Evolutionary conservation across 2,329 filamentous ascomycete species (phyloP).

Genomic region (Drechmeria coniospora): DNA sequence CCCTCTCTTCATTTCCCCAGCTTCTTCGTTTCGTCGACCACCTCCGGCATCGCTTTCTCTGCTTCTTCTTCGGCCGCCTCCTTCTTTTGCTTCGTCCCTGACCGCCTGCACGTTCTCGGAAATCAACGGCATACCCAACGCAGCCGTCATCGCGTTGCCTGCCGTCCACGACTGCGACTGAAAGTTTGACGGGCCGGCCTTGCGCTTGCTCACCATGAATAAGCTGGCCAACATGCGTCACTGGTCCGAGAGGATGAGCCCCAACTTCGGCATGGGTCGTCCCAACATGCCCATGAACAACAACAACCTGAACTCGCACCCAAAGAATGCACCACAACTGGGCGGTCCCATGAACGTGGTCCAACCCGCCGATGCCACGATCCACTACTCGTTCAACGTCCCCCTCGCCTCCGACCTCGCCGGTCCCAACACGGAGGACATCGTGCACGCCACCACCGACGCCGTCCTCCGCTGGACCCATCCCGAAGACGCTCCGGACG

Average conservation of each 20-base stretch:
- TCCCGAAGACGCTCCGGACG: slow-evolving; percentile 71
- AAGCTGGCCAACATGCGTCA: slow-evolving; percentile 58
- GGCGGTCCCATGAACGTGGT: slow-evolving; percentile 48
- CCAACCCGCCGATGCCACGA: slow-evolving; percentile 56
- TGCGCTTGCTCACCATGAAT: slow-evolving; percentile 39
- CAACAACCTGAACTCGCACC: slow-evolving; percentile 39
- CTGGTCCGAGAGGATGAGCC: slow-evolving; percentile 56
- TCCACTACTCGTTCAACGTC: slow-evolving; percentile 94
- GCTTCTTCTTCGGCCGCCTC: slow-evolving; percentile 6
- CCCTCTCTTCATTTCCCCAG: too few species aligned
- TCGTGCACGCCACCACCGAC: slow-evolving; percentile 79
- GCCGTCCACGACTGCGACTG: slow-evolving; percentile 1
- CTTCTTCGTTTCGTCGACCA: too few species aligned
- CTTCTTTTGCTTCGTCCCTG: slow-evolving; percentile 8
- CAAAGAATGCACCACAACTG: slow-evolving; percentile 37
- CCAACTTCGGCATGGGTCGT: slow-evolving; percentile 50
- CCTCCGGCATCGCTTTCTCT: too few species aligned
- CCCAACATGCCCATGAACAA: slow-evolving; percentile 40
- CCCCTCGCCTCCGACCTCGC: slow-evolving; percentile 86
- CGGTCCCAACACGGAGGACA: slow-evolving; percentile 85
- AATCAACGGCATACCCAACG: slow-evolving; percentile 10
- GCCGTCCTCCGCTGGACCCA: slow-evolving; percentile 89
- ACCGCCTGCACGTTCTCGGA: too few species aligned
- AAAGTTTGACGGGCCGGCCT: neutral
- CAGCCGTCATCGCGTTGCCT: slow-evolving; percentile 2